These are phyloP conservation scores for Maudiozyma serrabonitensis DNA, from an alignment of 805 yeast species.

Conservation along the genomic window DNA sequence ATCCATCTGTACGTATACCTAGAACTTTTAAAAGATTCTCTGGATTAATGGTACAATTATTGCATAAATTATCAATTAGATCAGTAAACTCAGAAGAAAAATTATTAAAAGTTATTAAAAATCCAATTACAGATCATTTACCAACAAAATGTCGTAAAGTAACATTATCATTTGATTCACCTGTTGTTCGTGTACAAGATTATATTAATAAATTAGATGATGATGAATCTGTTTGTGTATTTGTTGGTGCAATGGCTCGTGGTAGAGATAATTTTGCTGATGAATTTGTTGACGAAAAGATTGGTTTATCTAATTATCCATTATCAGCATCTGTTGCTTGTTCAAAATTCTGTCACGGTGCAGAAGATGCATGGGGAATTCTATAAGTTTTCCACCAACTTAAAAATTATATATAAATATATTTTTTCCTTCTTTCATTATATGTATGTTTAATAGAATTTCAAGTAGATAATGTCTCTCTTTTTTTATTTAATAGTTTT, in stretches of 20 bases:
- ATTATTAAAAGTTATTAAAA: slow-evolving; percentile 85
- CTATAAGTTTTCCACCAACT: slow-evolving; percentile 10
- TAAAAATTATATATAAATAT: neutral
- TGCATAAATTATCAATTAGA: slow-evolving; percentile 86
- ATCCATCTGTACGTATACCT: slow-evolving; percentile 94
- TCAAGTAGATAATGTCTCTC: too few species aligned
- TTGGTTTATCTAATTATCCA: slow-evolving; percentile 92
- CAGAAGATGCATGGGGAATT: slow-evolving; percentile 96
- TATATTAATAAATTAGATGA: slow-evolving; percentile 69
- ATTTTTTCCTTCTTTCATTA: neutral
- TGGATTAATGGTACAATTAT: slow-evolving; percentile 93
- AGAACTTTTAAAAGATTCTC: slow-evolving; percentile 96
- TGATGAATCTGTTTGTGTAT: slow-evolving; percentile 92
- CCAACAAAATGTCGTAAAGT: slow-evolving; percentile 93
- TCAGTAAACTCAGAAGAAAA: slow-evolving; percentile 94
- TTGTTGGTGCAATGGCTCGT: slow-evolving; percentile 99
- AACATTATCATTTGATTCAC: slow-evolving; percentile 87
- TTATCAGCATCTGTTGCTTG: slow-evolving; percentile 96
- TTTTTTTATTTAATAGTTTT: too few species aligned
- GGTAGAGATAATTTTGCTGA: slow-evolving; percentile 97
- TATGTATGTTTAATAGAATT: neutral
- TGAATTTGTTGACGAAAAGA: slow-evolving; percentile 91
- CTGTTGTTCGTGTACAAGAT: slow-evolving; percentile 79
- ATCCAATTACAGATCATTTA: slow-evolving; percentile 92
- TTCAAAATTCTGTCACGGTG: slow-evolving; percentile 95